Percentiles rank a stretch among this genome's conserved stretches.
Conservation (phyloP, 108 stramenopile genomes). For the Skeletonema tropicum region DNA sequence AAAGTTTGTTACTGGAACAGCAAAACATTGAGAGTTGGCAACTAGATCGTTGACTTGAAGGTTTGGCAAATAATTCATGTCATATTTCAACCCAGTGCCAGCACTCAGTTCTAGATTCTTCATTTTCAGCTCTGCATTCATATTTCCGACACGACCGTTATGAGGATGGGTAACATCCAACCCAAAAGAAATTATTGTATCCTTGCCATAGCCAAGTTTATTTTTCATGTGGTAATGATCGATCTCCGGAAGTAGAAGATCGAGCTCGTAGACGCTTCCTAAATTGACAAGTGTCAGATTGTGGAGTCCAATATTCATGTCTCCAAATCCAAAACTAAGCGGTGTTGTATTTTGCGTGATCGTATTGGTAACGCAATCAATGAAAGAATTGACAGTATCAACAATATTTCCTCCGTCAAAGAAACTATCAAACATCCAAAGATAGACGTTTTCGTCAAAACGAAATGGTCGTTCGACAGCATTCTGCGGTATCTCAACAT, state of each 20-base stretch:
- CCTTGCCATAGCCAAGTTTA: constrained; percentile 33
- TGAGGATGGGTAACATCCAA: constrained; percentile 32
- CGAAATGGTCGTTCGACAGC: constrained; percentile 22
- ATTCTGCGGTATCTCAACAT: constrained; percentile 43
- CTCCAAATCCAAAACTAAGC: constrained; percentile 20
- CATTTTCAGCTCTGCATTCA: constrained; percentile 18
- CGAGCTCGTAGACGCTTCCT: constrained; percentile 44
- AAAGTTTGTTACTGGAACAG: constrained; percentile 28
- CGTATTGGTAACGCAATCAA: constrained; percentile 42
- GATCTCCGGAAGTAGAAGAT: constrained; percentile 46
- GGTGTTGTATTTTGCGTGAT: constrained; percentile 12
- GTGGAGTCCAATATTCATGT: constrained; percentile 22
- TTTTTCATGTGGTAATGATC: constrained; percentile 50
- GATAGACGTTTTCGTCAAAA: constrained; percentile 35
- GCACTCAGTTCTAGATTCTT: constrained; percentile 27
- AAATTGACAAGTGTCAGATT: constrained; percentile 37
- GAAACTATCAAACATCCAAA: constrained; percentile 48
- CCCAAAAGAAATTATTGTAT: constrained; percentile 26
- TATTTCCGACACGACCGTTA: constrained; percentile 23
- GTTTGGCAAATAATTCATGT: constrained; percentile 47
- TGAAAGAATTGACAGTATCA: constrained; percentile 49
- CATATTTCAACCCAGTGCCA: constrained; percentile 45
- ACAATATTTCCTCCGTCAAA: constrained; percentile 39
- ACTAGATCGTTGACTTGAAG: constrained; percentile 34
- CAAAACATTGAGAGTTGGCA: constrained; percentile 39